Conservation (phyloP, 192 early-diverging fungal species). For the Entophlyctis luteolus region DNA sequence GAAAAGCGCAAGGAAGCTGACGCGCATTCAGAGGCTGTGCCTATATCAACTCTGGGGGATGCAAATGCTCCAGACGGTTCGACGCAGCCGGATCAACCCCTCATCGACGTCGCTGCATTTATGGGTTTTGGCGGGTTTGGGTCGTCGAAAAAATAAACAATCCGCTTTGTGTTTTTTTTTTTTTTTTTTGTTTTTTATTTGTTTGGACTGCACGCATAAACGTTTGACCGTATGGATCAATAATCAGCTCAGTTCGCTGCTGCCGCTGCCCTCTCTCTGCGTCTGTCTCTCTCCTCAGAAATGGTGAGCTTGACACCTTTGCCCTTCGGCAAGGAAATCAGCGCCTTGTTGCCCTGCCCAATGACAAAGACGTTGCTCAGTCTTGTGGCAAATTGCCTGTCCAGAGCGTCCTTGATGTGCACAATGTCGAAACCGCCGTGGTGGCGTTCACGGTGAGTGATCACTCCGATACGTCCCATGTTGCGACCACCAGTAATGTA, state of each 20-base stretch:
- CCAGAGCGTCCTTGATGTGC: constrained; percentile 96
- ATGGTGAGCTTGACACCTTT: constrained; percentile 98
- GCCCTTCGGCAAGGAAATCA: constrained; percentile 97
- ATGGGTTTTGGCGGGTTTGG: constrained; percentile 64
- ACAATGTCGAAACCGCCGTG: constrained; percentile 98
- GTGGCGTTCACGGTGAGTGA: constrained; percentile 96
- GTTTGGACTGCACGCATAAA: too few relatives aligned
- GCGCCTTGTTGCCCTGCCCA: constrained; percentile 81
- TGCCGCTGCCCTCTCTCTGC: constrained; percentile 57
- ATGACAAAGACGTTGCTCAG: constrained; percentile 89
- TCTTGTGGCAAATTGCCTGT: constrained; percentile 96
- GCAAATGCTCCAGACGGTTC: too few relatives aligned
- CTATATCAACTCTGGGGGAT: too few relatives aligned
- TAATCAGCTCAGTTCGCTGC: neutral
- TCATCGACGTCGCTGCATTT: constrained; percentile 68
- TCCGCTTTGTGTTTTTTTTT: neutral
- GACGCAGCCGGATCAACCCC: too few relatives aligned
- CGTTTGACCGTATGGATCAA: neutral
- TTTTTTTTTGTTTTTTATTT: too few relatives aligned
- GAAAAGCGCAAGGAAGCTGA: constrained; percentile 26
- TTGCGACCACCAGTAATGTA: constrained; percentile 98
- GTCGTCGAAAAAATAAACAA: constrained; percentile 12
- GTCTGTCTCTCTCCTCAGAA: constrained; percentile 96
- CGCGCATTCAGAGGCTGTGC: constrained; percentile 43
- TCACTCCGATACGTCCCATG: constrained; percentile 95